Base-by-base conservation (phyloP, 177 flowering plant species). In the Vitis hybrid region DNA sequence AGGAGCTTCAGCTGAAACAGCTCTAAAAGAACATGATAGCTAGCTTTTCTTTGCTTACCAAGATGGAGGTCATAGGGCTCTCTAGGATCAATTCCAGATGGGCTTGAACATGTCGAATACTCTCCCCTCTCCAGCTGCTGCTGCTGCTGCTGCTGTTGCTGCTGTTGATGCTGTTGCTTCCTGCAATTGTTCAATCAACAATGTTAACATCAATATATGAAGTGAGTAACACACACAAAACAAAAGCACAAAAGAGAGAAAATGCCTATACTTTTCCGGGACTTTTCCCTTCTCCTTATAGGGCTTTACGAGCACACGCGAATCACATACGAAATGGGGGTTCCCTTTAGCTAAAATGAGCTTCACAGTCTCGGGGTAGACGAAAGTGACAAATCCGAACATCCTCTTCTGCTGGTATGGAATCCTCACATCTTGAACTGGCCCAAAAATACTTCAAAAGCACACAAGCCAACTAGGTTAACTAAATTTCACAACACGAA, bases 401-500 rank as follows among this genome's bases (percentile, higher is more conserved):
- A 94, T 94, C 56, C 98, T 80, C 73, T 94, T 94, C 83, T 92
- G 97, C 84, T 94, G 98, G 78, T 88, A 94, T 18, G 98, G 98
- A 32, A 94, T 94, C 74, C 98, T 86, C 79, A 94, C 98, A 71
- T 94, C 97, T 74, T 92, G 97, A 10, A 94, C 98, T 13, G 97
- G 98, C 41, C 98, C 98, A 78, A 78, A 94, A 58, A 85, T 86
- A 77, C 98, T 94, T 76, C 82, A 86, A 80, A 74, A 71, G 65
- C 64, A 63, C n/a, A 35, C 12, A 61, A 59, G 9, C 4, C 46
- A 35, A 35, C 46, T 35, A 7, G 46, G 46, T 35, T 35, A 35
- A 35, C 46, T 35, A 35, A 35, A 35, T 35, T 35, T 35, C 46
- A 35, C 6, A 35, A 35, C 9, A 7, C 8, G 46, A 35, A 35